These are phyloP conservation scores for Taxillus chinensis DNA, from an alignment of 164 flowering plant genomes.

Conservation along the genomic window DNA sequence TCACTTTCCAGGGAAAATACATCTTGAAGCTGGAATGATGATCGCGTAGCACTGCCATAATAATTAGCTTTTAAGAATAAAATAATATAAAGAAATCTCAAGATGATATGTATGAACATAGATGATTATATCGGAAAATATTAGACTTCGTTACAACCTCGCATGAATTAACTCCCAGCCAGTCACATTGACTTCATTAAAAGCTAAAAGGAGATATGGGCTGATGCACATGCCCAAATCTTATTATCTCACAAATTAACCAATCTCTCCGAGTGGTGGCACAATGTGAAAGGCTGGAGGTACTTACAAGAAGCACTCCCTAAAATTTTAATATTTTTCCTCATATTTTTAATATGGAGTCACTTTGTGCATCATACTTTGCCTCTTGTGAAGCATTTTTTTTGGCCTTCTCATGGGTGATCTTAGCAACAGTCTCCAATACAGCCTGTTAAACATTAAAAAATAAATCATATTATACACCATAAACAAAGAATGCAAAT, in stretches of 20 bases:
- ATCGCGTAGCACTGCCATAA: slow-evolving; percentile 57
- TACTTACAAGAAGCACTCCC: no score
- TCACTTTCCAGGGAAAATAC: slow-evolving; percentile 73
- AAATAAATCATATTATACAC: slow-evolving; percentile 5
- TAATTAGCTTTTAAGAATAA: neutral
- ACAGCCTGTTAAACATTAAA: slow-evolving; percentile 46
- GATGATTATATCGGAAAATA: no score
- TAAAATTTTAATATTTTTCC: no score
- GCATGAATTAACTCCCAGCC: no score
- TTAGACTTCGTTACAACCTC: no score
- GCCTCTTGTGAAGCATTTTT: slow-evolving; percentile 70
- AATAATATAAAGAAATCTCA: neutral
- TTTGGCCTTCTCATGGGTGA: slow-evolving; percentile 74
- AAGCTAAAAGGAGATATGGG: no score
- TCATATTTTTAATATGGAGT: no score
- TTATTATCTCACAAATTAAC: no score
- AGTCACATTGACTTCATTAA: no score
- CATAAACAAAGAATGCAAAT: neutral
- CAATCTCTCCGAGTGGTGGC: no score
- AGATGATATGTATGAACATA: neutral
- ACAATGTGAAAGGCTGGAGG: no score
- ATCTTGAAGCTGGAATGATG: slow-evolving; percentile 81
- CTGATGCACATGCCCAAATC: no score
- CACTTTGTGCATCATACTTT: slow-evolving; percentile 33
- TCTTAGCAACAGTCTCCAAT: slow-evolving; percentile 86